Conservation (phyloP, 768 basidiomycete genomes). For the Lactarius sp. region DNA sequence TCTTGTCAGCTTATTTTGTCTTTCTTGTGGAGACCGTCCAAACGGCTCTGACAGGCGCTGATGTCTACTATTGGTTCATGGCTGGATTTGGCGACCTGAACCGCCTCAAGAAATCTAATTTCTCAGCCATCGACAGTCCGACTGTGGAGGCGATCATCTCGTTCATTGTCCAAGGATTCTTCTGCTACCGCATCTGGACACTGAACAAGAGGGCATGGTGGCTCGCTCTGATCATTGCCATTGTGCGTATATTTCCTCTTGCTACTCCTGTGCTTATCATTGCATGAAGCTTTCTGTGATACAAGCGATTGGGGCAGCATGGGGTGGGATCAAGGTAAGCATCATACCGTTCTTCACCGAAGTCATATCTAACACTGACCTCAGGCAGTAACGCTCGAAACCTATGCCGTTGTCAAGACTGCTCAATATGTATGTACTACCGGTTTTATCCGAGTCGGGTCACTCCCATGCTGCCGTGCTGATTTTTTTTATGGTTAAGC, state of each 20-base stretch:
- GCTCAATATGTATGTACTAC: slow-evolving; percentile 5
- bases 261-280: not conserved
- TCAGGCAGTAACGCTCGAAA: not conserved
- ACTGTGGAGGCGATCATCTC: not conserved
- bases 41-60: not conserved
- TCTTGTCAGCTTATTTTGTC: not conserved
- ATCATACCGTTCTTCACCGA: not conserved
- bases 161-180: not conserved
- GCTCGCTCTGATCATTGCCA: not conserved
- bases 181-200: slow-evolving; percentile 13
- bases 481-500: not conserved
- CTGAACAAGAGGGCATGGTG: not conserved
- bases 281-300: not conserved
- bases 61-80: slow-evolving; percentile 10
- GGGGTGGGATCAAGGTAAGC: slow-evolving; percentile 14
- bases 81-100: slow-evolving; percentile 4
- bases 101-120: not conserved
- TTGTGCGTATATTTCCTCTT: not conserved
- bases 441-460: not conserved
- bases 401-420: not conserved
- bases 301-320: slow-evolving; percentile 1
- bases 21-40: slow-evolving; percentile 6
- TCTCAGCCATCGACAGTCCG: not conserved
- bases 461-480: not conserved
- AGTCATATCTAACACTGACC: not conserved